These are phyloP conservation scores for Gelatoporia subvermispora DNA, from an alignment of 768 basidiomycete species.

Conservation along the genomic window DNA sequence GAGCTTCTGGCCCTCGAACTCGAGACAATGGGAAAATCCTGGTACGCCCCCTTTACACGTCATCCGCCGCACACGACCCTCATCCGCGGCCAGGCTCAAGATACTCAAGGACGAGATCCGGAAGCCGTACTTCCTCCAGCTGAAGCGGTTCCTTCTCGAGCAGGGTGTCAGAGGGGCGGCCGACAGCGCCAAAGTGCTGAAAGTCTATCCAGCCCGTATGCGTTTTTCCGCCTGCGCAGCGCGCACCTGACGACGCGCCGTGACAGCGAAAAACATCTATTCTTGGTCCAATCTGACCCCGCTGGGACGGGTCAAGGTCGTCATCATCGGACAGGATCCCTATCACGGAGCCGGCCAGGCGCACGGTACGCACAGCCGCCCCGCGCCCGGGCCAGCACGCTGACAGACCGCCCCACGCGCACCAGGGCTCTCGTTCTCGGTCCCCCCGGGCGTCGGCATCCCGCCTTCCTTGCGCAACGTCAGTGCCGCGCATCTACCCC, in stretches of 20 bases:
- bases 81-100: slow-evolving; percentile 51
- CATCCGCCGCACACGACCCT: not conserved
- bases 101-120: slow-evolving; percentile 68
- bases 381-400: not conserved
- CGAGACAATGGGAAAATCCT: slow-evolving; percentile 69
- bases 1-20: slow-evolving; percentile 62
- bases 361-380: slow-evolving; percentile 51
- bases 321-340: slow-evolving; percentile 89
- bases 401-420: not conserved
- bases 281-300: slow-evolving; percentile 85
- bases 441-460: slow-evolving; percentile 65
- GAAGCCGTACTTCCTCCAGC: slow-evolving; percentile 69
- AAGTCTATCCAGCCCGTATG: slow-evolving; percentile 79
- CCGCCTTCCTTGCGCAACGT: slow-evolving; percentile 87
- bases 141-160: slow-evolving; percentile 67
- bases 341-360: slow-evolving; percentile 81
- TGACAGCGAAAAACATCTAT: slow-evolving; percentile 75
- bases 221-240: not conserved
- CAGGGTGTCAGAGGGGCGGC: slow-evolving; percentile 55
- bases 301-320: slow-evolving; percentile 77
- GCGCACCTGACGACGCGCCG: not conserved
- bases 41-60: slow-evolving; percentile 35
- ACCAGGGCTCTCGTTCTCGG: slow-evolving; percentile 83
- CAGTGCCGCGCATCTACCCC: slow-evolving; percentile 22
- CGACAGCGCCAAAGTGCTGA: slow-evolving; percentile 40